A percentile compares a stretch with the other conserved stretches of the same genome.
Conservation (phyloP, 2,329 filamentous ascomycete species). For the Amphichorda felina region DNA sequence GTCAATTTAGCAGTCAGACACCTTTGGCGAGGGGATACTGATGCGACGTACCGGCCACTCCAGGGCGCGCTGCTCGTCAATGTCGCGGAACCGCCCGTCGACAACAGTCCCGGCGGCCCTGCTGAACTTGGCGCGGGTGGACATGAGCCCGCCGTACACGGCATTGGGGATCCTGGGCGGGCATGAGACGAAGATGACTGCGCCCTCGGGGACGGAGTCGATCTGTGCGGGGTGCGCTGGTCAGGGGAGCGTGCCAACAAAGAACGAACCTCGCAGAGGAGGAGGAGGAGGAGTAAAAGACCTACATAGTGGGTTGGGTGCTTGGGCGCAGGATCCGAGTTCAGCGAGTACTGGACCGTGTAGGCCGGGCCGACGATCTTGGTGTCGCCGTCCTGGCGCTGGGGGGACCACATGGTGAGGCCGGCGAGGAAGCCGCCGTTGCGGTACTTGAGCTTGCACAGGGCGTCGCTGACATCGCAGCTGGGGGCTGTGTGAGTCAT, state of each 20-base stretch:
- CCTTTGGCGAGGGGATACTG: too few relatives aligned
- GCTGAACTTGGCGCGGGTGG: slow-evolving; percentile 3
- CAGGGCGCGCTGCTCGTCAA: slow-evolving; percentile 5
- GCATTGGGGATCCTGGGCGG: slow-evolving; percentile 1
- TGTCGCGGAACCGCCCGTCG: slow-evolving; percentile 5
- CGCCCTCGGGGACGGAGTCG: slow-evolving; percentile 4
- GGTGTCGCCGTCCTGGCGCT: slow-evolving; percentile 33
- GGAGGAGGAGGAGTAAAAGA: too few relatives aligned
- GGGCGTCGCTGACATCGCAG: too few relatives aligned
- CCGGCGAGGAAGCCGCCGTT: slow-evolving; percentile 42
- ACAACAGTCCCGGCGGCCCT: slow-evolving; percentile 4
- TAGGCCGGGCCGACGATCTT: slow-evolving; percentile 43
- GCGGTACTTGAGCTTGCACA: slow-evolving; percentile 33
- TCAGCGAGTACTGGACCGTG: slow-evolving; percentile 39
- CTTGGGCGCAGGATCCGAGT: slow-evolving; percentile 32
- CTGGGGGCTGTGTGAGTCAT: too few relatives aligned
- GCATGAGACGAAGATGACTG: slow-evolving; percentile 3
- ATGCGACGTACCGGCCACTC: slow-evolving; percentile 5
- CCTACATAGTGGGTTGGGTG: slow-evolving; percentile 32
- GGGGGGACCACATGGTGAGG: slow-evolving; percentile 41
- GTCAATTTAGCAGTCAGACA: too few relatives aligned
- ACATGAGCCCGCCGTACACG: slow-evolving; percentile 6
- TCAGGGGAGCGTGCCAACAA: neutral
- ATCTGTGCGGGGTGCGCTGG: too few relatives aligned
- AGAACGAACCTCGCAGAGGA: neutral